These are phyloP conservation scores for Hymenoscyphus linearis DNA, from an alignment of 2,329 filamentous ascomycete species.

Conservation along the genomic window DNA sequence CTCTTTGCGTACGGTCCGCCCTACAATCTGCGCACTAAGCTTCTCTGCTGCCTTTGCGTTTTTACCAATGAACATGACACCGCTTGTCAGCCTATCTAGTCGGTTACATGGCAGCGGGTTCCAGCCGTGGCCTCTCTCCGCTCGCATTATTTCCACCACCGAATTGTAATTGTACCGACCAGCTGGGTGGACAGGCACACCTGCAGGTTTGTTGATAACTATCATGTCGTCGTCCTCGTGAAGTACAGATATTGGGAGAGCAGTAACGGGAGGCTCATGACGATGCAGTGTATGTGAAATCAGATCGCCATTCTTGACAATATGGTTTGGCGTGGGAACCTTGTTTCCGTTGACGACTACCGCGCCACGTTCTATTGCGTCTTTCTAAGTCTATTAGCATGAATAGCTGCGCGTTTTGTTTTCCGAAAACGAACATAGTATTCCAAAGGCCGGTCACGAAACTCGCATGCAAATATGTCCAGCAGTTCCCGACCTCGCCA, in stretches of 20 bases:
- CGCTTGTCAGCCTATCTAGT: conserved; percentile 89
- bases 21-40: conserved; percentile 70
- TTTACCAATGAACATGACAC: conserved; percentile 98
- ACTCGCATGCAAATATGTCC: conserved; percentile 87
- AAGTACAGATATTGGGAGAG: conserved; percentile 71
- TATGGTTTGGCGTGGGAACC: conserved; percentile 58
- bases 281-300: conserved; percentile 92
- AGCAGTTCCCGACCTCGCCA: conserved; percentile 80
- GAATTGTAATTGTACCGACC: conserved; percentile 96
- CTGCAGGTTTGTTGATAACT: conserved; percentile 94
- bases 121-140: conserved; percentile 57
- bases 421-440: conserved; percentile 66
- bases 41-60: conserved; percentile 71
- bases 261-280: conserved; percentile 89
- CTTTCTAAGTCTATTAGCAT: conserved; percentile 42
- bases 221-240: conserved; percentile 92
- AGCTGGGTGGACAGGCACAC: conserved; percentile 90
- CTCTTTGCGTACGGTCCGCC: conserved; percentile 84
- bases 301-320: conserved; percentile 82
- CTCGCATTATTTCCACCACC: conserved; percentile 85
- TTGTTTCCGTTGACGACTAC: conserved; percentile 75
- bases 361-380: conserved; percentile 73
- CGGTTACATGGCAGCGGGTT: conserved; percentile 73
- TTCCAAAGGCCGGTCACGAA: conserved; percentile 76
- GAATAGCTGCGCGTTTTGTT: not conserved